A percentile compares a stretch with the other conserved stretches of the same genome.
These are phyloP conservation scores for Exophiala oligosperma DNA, from an alignment of 2,329 filamentous ascomycete genomes.

Conservation along the genomic window DNA sequence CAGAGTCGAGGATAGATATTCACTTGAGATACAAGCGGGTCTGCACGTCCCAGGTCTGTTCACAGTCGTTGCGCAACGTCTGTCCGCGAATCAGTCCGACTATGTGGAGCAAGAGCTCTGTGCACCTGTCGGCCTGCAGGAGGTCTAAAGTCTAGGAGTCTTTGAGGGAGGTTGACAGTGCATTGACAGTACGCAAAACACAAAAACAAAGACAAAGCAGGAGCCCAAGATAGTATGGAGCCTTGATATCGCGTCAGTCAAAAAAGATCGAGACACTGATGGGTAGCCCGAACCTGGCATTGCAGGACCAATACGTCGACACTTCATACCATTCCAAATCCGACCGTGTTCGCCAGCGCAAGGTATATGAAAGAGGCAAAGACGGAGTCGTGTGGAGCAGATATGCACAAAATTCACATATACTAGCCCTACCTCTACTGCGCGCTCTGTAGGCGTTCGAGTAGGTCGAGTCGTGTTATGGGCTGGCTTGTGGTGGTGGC, in stretches of 20 bases:
- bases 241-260: conserved; percentile 10
- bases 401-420: neutral
- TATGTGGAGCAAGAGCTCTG: conserved; percentile 16
- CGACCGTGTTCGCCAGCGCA: neutral
- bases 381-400: neutral
- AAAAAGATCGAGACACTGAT: conserved; percentile 11
- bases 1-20: conserved; percentile 19
- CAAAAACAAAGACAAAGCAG: conserved; percentile 15
- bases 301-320: conserved; percentile 13
- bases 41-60: conserved; percentile 6
- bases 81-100: conserved; percentile 15
- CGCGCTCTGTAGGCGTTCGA: neutral
- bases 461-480: conserved; percentile 5
- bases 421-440: neutral
- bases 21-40: conserved; percentile 10
- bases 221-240: conserved; percentile 17
- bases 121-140: conserved; percentile 15
- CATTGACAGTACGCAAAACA: conserved; percentile 16
- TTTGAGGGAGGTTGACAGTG: conserved; percentile 16
- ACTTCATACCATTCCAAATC: conserved; percentile 12
- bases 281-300: conserved; percentile 5
- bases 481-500: conserved; percentile 9
- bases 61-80: neutral
- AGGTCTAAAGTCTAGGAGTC: conserved; percentile 18
- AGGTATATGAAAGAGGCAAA: neutral